Evolutionary conservation across 805 yeast genomes (phyloP).

Genomic region (Danielia oregonensis): DNA sequence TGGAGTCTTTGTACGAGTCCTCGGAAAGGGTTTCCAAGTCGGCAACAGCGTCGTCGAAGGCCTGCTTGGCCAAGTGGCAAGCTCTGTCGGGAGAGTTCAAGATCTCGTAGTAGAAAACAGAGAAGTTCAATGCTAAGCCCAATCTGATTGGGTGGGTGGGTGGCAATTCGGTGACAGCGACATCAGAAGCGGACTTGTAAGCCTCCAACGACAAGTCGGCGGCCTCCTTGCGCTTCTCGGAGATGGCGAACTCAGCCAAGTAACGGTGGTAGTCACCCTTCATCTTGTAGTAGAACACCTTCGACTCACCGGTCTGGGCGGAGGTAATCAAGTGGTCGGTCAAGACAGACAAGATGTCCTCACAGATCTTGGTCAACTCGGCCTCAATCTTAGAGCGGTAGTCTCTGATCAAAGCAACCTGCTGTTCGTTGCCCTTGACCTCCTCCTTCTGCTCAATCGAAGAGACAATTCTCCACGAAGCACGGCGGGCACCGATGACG

Average conservation of each 20-base stretch:
- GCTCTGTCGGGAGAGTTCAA: conserved; percentile 98
- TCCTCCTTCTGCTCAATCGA: conserved; percentile 98
- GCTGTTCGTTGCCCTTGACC: conserved; percentile 89
- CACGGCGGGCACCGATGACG: conserved; percentile 98
- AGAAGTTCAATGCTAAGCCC: conserved; percentile 96
- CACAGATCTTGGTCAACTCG: conserved; percentile 90
- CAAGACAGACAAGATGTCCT: conserved; percentile 85
- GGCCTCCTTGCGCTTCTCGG: conserved; percentile 88
- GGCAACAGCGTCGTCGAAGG: conserved; percentile 98
- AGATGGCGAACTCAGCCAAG: conserved; percentile 92
- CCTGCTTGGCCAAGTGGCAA: conserved; percentile 97
- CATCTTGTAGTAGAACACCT: conserved; percentile 98
- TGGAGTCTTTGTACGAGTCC: conserved; percentile 97
- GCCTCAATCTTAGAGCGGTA: conserved; percentile 93
- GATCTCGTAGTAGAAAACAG: conserved; percentile 97
- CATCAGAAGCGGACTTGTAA: conserved; percentile 92
- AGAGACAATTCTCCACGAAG: conserved; percentile 98
- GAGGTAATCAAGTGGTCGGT: conserved; percentile 87
- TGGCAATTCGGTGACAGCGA: conserved; percentile 93
- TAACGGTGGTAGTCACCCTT: conserved; percentile 99
- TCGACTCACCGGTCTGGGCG: conserved; percentile 95
- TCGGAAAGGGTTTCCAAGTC: conserved; percentile 96
- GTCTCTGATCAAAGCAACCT: conserved; percentile 84
- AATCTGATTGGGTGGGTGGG: conserved; percentile 99
- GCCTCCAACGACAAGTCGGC: conserved; percentile 92